These are phyloP conservation scores for Saccharomycopsis amapae DNA, from an alignment of 805 yeast genomes.

Conservation along the genomic window DNA sequence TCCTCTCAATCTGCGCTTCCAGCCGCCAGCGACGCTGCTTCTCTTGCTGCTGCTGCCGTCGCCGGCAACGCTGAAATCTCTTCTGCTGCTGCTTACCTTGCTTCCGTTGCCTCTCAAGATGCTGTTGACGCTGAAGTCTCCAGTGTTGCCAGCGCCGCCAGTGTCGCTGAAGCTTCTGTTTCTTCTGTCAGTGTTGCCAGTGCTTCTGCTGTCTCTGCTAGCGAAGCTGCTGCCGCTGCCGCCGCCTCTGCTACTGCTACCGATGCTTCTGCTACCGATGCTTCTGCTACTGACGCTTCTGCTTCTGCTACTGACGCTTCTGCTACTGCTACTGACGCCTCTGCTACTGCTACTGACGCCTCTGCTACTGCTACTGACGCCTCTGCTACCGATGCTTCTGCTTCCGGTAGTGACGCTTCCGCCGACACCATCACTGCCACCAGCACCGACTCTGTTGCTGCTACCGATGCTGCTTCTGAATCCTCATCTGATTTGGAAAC, in stretches of 20 bases:
- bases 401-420: conserved; percentile 24
- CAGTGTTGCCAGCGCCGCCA: conserved; percentile 23
- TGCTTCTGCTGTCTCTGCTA: conserved; percentile 21
- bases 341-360: conserved; percentile 13
- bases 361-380: conserved; percentile 25
- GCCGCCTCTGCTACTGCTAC: conserved; percentile 8
- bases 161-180: conserved; percentile 21
- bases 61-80: conserved; percentile 20
- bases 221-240: conserved; percentile 5
- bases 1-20: conserved; percentile 10
- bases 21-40: conserved; percentile 8
- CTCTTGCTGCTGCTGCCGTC: conserved; percentile 12
- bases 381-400: conserved; percentile 27
- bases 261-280: conserved; percentile 23
- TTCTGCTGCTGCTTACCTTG: conserved; percentile 27
- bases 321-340: conserved; percentile 3
- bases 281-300: conserved; percentile 26
- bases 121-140: conserved; percentile 20
- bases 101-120: conserved; percentile 15
- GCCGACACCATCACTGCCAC: conserved; percentile 25
- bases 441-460: conserved; percentile 22
- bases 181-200: conserved; percentile 24
- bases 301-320: conserved; percentile 7
- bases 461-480: conserved; percentile 27
- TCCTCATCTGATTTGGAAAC: conserved; percentile 18